phyloP scores from a whole-genome alignment of 1,139 yeast genomes.

The Geotrichum restrictum region DNA sequence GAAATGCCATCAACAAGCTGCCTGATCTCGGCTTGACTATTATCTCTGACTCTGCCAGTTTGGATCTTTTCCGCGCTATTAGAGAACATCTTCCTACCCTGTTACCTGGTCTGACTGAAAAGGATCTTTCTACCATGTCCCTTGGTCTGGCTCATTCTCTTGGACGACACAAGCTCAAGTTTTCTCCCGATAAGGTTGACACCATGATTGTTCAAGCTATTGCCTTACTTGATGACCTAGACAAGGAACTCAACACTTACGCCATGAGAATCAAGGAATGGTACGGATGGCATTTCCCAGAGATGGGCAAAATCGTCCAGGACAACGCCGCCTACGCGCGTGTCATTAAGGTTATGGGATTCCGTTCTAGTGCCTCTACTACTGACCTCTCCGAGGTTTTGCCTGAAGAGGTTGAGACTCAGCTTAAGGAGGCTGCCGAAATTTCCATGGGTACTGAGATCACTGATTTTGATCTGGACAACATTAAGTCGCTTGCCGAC shows the following conservation, averaged over 20 bases:
- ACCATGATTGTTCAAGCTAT: constrained; percentile 98
- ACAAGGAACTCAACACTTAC: constrained; percentile 94
- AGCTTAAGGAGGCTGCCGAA: constrained; percentile 73
- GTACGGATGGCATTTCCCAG: constrained; percentile 99
- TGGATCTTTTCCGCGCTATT: constrained; percentile 92
- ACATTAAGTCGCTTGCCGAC: constrained; percentile 85
- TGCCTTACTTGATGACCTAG: constrained; percentile 92
- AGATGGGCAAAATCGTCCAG: constrained; percentile 88
- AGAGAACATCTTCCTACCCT: constrained; percentile 90
- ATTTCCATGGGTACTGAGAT: constrained; percentile 99
- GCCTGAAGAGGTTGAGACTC: constrained; percentile 66
- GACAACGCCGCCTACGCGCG: constrained; percentile 69
- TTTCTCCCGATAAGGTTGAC: constrained; percentile 96
- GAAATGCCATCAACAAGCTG: constrained; percentile 91
- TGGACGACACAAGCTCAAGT: constrained; percentile 96
- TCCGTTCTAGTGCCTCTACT: constrained; percentile 83
- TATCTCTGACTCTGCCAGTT: constrained; percentile 89
- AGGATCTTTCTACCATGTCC: constrained; percentile 87
- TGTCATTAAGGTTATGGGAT: constrained; percentile 89
- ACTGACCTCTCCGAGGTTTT: constrained; percentile 86
- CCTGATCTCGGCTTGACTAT: constrained; percentile 78
- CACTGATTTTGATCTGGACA: constrained; percentile 87
- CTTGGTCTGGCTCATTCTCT: constrained; percentile 89
- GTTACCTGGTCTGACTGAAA: constrained; percentile 86
- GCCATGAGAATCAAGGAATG: constrained; percentile 99